Percentiles rank a stretch among this genome's conserved stretches.
Conservation (phyloP, 768 basidiomycete genomes). For the Aureoboletus auriporus region DNA sequence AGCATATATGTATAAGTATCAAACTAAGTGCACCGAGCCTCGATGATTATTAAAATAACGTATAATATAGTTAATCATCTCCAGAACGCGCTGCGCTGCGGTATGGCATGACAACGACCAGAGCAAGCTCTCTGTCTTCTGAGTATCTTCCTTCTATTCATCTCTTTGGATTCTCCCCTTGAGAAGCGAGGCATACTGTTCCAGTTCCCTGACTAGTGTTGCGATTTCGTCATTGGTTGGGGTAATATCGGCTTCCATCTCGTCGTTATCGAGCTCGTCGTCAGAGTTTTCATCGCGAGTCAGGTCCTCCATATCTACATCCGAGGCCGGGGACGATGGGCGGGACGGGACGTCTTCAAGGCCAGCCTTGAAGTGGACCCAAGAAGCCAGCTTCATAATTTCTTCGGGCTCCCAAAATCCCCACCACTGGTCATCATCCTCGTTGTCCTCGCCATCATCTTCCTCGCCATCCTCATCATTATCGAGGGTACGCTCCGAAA, state of each 20-base stretch:
- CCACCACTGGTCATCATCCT: constrained; percentile 64
- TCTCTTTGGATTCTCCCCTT: constrained; percentile 49
- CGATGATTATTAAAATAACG: constrained; percentile 9
- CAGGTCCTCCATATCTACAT: constrained; percentile 19
- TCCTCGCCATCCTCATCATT: constrained; percentile 27
- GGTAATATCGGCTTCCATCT: background rate
- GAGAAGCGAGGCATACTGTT: constrained; percentile 57
- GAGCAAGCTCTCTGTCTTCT: constrained; percentile 8
- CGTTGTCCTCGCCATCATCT: constrained; percentile 27
- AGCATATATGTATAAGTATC: constrained; percentile 12
- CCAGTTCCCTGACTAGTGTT: constrained; percentile 48
- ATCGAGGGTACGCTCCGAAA: constrained; percentile 21
- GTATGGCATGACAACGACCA: background rate
- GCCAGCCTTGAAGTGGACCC: constrained; percentile 52
- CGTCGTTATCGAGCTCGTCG: constrained; percentile 1
- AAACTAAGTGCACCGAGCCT: constrained; percentile 7
- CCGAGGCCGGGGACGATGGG: constrained; percentile 5
- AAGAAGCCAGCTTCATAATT: constrained; percentile 60
- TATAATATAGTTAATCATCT: constrained; percentile 18
- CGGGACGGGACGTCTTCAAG: constrained; percentile 25
- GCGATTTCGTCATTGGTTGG: constrained; percentile 35
- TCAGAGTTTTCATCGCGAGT: constrained; percentile 8
- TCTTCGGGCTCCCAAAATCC: constrained; percentile 64
- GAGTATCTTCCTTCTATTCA: constrained; percentile 17
- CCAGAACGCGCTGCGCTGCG: constrained; percentile 8